phyloP scores from a whole-genome alignment of 345 rosid genomes.

The Boechera retrofracta region DNA sequence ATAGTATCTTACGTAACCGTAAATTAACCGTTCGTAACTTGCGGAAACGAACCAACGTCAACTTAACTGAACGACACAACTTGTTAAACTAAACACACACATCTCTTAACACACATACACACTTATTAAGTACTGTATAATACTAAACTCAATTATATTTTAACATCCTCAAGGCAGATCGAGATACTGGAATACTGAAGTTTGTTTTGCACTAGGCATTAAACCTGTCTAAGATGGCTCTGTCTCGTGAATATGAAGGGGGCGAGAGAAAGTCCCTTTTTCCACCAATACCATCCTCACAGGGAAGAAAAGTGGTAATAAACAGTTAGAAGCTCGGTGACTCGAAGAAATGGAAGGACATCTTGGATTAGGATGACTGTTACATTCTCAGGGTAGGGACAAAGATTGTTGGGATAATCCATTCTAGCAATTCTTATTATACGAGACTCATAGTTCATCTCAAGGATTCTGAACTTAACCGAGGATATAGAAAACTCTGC shows the following conservation, averaged over 20 bases:
- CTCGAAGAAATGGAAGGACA: not conserved
- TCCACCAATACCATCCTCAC: not conserved
- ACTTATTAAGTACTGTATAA: too few species aligned
- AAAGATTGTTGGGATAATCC: conserved; percentile 41
- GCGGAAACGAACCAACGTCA: too few species aligned
- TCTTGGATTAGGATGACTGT: not conserved
- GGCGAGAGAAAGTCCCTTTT: not conserved
- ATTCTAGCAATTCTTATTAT: conserved; percentile 33
- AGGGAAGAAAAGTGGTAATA: conserved; percentile 9
- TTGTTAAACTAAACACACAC: too few species aligned
- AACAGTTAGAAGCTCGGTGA: conserved; percentile 13
- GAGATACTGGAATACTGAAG: conserved; percentile 31
- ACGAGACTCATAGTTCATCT: not conserved
- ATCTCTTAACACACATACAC: too few species aligned
- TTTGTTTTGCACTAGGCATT: not conserved
- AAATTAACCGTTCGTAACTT: too few species aligned
- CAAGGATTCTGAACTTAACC: conserved; percentile 43
- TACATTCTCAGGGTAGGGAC: conserved; percentile 38
- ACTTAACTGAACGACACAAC: too few species aligned
- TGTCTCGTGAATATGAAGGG: too few species aligned
- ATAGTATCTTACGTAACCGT: too few species aligned
- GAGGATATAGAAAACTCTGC: conserved; percentile 32
- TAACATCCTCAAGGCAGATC: conserved; percentile 23
- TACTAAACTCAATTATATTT: too few species aligned
- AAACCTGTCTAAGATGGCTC: too few species aligned